Percentiles rank a stretch among this genome's conserved stretches.
Evolutionary conservation across 805 yeast species (phyloP).

Genomic region (Saccharomycopsis sp.): DNA sequence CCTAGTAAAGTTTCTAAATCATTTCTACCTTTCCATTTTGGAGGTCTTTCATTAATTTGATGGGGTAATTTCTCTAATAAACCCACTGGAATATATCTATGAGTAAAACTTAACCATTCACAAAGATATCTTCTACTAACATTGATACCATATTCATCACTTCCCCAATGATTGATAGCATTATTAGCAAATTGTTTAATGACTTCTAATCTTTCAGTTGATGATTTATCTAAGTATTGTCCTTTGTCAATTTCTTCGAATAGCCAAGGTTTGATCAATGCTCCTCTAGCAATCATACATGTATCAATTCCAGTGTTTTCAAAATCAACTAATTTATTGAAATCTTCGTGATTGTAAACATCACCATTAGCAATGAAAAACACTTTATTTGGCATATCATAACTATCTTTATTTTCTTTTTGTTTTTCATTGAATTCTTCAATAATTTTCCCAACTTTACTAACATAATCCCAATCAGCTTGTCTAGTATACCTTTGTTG

Average conservation of each 20-base stretch:
- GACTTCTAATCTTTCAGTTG: slow-evolving; percentile 80
- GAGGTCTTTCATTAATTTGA: slow-evolving; percentile 86
- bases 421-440: slow-evolving; percentile 43
- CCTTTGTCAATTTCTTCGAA: slow-evolving; percentile 88
- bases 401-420: slow-evolving; percentile 47
- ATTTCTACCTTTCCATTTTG: slow-evolving; percentile 84
- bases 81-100: slow-evolving; percentile 91
- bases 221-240: slow-evolving; percentile 82
- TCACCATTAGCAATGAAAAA: slow-evolving; percentile 95
- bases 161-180: slow-evolving; percentile 96
- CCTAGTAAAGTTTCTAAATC: slow-evolving; percentile 88
- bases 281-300: slow-evolving; percentile 97
- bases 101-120: slow-evolving; percentile 89
- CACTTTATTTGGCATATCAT: slow-evolving; percentile 46
- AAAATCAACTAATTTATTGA: slow-evolving; percentile 55
- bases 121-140: slow-evolving; percentile 84
- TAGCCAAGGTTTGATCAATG: slow-evolving; percentile 97
- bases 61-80: slow-evolving; percentile 84
- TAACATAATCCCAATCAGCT: slow-evolving; percentile 90
- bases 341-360: slow-evolving; percentile 75
- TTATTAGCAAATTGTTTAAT: slow-evolving; percentile 58
- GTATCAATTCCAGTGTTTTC: slow-evolving; percentile 68
- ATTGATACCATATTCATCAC: slow-evolving; percentile 89
- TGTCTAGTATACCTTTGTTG: slow-evolving; percentile 88
- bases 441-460: slow-evolving; percentile 59